Conservation (phyloP, 805 yeast species). For the Saccharomyces kudriavzevii region DNA sequence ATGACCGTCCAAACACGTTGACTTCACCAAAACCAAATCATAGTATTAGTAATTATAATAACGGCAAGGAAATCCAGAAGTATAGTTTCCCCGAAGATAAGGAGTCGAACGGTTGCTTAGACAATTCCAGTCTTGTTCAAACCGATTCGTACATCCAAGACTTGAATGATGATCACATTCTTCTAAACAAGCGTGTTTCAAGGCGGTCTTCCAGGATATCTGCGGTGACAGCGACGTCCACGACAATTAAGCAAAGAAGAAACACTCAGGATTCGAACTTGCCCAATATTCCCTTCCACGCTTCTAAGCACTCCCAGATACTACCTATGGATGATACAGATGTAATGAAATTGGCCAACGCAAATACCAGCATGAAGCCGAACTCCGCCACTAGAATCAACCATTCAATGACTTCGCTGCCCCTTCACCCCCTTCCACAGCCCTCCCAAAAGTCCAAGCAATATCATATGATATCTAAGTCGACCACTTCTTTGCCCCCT, state of each 20-base stretch:
- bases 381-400: not conserved
- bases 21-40: conserved; percentile 1
- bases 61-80: not conserved
- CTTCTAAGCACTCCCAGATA: conserved; percentile 31
- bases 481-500: not conserved
- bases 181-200: conserved; percentile 29
- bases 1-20: conserved; percentile 2
- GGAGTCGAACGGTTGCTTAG: conserved; percentile 2
- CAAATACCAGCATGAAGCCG: not conserved
- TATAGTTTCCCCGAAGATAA: not conserved
- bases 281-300: conserved; percentile 27
- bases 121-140: conserved; percentile 17
- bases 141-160: conserved; percentile 33
- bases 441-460: not conserved
- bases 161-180: conserved; percentile 25
- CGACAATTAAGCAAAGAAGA: conserved; percentile 6
- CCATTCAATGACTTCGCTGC: conserved; percentile 10
- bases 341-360: not conserved
- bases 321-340: conserved; percentile 21
- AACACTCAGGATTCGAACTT: conserved; percentile 20
- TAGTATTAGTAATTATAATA: not conserved
- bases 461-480: not conserved
- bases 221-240: not conserved
- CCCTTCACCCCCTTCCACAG: conserved; percentile 3
- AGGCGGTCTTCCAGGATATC: conserved; percentile 9